Base-by-base conservation (phyloP, 768 basidiomycete genomes). In the Kockovaella imperatae region DNA sequence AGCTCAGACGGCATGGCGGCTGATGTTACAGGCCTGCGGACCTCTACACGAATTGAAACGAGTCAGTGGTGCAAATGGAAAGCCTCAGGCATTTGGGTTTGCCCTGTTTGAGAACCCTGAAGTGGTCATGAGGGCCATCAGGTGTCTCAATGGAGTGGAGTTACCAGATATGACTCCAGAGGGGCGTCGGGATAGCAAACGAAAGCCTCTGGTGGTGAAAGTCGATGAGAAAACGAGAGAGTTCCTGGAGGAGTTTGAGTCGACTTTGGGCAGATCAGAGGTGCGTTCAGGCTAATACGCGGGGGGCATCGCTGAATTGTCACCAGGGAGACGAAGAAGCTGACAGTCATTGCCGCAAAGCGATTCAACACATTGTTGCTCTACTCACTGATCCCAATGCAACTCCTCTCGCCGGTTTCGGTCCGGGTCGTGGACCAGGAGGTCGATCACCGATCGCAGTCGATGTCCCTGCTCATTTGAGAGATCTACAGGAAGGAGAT, bases 61-160 rank as follows among this genome's bases (percentile, higher is more conserved):
- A 14, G 81, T 91, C 20, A 86, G 87, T 38, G 91, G 89, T 1
- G 87, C 89, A 21, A 83, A 86, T 15, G 87, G 91, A 63, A 87
- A 91, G 70, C 86, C 91, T 5, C 87, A 91, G 74, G 89, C 88
- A 2, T 97, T 97, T 66, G 95, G 91, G 8, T 99, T 97, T 72
- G 93, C 88, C 41, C 87, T 93, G 69, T 97, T 80, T 66, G 86
- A 91, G 67, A 91, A 91, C 46, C 87, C 93, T 13, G 86, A 91
- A 67, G 82, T 84, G 52, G 90, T 95, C 3, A 72, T 91, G 52
- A 78, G 91, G 53, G 87, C 82, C 35, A 71, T 84, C 57, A 71
- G 74, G 26, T 75, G 84, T 51, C 73, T 86, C 54, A 80, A 85
- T 61, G 75, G 78, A 15, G 72, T 81, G 35, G 79, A 79, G 57